Base-by-base conservation (phyloP, 371 early-diverging fungal species). In the Rhizopus arrhizus region DNA sequence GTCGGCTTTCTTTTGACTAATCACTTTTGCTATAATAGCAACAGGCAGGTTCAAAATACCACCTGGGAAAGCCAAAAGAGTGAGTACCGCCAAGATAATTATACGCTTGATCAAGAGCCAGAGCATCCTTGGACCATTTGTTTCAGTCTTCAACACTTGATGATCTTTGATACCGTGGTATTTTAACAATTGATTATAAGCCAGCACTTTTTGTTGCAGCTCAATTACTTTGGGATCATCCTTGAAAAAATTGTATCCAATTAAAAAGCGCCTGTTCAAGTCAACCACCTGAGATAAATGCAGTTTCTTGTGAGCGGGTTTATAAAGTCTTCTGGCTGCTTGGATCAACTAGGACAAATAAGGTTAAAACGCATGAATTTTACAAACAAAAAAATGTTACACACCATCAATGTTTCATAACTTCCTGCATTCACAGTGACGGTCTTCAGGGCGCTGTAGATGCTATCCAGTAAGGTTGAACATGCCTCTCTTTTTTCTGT, bases 371-470 rank as follows among this genome's bases (percentile, higher is more conserved):
- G 22, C 22, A 22, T 22, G 22, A 22, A 22, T 22, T 22, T 22
- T 22, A 22, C 22, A 22, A 22, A 22, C 22, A 22, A 22, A 22
- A 22, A 22, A 22, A 22, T 22, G 22, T 22, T 22, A 22, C 48
- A 48, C 70, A 90, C 92, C 92, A 91, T 91, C 36, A 96, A 70
- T 9, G 95, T 92, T 64, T 95, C 95, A 67, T 89, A 92, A 65
- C 95, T 95, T 11, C 94, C 92, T 11, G 95, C 91, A 64, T 91
- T 94, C 22, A 97, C 85, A 1, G 96, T 95, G 28, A 97, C 91
- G 34, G 84, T 78, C 70, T 88, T 89, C 41, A 97, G 74, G 5
- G 85, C 84, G 54, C 86, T 87, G 45, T 81, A 83, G 45, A 94
- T 89, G 0, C 66, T 82, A 48, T 89, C 88, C 71, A 97, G 65